Percentiles rank a stretch among this genome's conserved stretches.
Conservation (phyloP, 257 asterid species). For the Solanum piurae region DNA sequence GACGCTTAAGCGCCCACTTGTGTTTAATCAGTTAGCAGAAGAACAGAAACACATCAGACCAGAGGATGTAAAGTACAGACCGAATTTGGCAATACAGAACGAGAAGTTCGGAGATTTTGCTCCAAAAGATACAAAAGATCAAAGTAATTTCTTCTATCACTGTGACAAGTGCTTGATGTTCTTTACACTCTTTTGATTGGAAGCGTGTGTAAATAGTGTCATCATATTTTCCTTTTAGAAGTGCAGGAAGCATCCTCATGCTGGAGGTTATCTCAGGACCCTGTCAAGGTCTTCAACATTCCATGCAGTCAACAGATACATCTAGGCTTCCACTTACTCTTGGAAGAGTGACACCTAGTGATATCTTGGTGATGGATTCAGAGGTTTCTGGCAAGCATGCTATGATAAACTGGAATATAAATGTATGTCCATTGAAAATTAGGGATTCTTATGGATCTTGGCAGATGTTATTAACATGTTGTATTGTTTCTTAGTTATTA, state of each 20-base stretch:
- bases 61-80: slow-evolving; percentile 16
- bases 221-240: slow-evolving; percentile 74
- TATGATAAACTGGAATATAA: slow-evolving; percentile 70
- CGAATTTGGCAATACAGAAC: slow-evolving; percentile 14
- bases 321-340: slow-evolving; percentile 72
- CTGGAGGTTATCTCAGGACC: slow-evolving; percentile 94
- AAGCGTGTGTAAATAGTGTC: slow-evolving; percentile 42
- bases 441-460: slow-evolving; percentile 5
- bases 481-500: slow-evolving; percentile 9
- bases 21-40: slow-evolving; percentile 12
- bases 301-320: slow-evolving; percentile 50
- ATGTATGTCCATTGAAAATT: slow-evolving; percentile 34
- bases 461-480: neutral
- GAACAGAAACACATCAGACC: slow-evolving; percentile 12
- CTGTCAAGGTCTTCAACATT: slow-evolving; percentile 57
- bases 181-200: slow-evolving; percentile 8
- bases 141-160: slow-evolving; percentile 49
- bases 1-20: slow-evolving; percentile 27
- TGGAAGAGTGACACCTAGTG: slow-evolving; percentile 89
- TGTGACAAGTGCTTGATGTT: slow-evolving; percentile 4
- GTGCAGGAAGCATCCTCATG: slow-evolving; percentile 86
- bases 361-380: slow-evolving; percentile 61
- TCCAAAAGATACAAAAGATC: slow-evolving; percentile 33
- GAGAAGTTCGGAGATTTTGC: slow-evolving; percentile 8
- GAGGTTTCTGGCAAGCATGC: slow-evolving; percentile 99